These are phyloP conservation scores for Auricularia auricula-judae DNA, from an alignment of 768 basidiomycete genomes.

Conservation along the genomic window DNA sequence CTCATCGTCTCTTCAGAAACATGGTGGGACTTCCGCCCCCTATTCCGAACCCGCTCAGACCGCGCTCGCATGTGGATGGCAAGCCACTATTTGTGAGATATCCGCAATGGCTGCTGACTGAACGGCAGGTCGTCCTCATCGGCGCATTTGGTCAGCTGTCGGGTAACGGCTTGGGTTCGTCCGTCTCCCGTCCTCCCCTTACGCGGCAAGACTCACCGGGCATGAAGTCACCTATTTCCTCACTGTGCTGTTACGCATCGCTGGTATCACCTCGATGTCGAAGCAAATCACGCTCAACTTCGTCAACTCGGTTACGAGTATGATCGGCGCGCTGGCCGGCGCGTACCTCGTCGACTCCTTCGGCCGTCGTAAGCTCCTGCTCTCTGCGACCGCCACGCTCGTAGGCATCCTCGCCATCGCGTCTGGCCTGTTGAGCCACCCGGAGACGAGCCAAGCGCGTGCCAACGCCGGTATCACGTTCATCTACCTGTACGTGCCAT, in stretches of 20 bases:
- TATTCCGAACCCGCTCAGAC: conserved; percentile 35
- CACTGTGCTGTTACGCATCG: conserved; percentile 11
- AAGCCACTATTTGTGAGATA: too few relatives aligned
- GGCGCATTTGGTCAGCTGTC: conserved; percentile 34
- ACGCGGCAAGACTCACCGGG: too few relatives aligned
- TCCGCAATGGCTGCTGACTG: too few relatives aligned
- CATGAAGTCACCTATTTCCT: conserved; percentile 5
- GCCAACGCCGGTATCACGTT: conserved; percentile 43
- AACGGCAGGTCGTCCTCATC: conserved; percentile 29
- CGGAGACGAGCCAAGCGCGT: conserved; percentile 19
- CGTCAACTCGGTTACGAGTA: conserved; percentile 41
- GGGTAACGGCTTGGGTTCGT: conserved; percentile 29
- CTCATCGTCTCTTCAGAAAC: background rate
- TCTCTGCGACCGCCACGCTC: conserved; percentile 28
- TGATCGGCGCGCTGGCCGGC: conserved; percentile 27
- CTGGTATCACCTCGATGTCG: conserved; percentile 13
- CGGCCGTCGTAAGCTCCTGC: conserved; percentile 34
- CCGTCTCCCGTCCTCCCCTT: too few relatives aligned
- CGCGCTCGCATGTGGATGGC: conserved; percentile 36
- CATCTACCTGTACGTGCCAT: conserved; percentile 14
- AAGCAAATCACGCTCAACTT: conserved; percentile 34
- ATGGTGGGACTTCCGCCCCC: conserved; percentile 45
- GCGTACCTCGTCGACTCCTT: conserved; percentile 37
- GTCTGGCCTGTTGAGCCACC: conserved; percentile 33
- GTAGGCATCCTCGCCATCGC: conserved; percentile 34